Evolutionary conservation across 108 stramenopile genomes (phyloP).

Genomic region (Pelagomonas calceolata): DNA sequence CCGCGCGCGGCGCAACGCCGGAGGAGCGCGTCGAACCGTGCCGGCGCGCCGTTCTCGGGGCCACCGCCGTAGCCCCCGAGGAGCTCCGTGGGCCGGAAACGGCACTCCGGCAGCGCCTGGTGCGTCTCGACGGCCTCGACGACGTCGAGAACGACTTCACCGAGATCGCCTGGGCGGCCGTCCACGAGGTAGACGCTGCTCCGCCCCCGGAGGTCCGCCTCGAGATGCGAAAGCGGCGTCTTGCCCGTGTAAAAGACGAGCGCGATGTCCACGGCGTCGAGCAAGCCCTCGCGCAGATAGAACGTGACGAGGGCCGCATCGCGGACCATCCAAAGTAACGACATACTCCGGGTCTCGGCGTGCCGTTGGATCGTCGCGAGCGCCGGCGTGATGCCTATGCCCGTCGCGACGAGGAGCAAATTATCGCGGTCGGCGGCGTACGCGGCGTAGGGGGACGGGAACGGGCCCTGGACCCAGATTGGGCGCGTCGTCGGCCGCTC

Average conservation of each 20-base stretch:
- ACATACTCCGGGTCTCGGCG: slow-evolving; percentile 4
- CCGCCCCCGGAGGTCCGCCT: too few relatives aligned
- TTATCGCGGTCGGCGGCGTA: not conserved
- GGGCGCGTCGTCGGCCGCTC: slow-evolving; percentile 23
- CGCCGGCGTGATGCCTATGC: slow-evolving; percentile 17
- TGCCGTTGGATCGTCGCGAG: not conserved
- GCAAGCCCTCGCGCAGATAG: not conserved
- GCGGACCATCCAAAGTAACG: slow-evolving; percentile 5
- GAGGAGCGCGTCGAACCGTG: too few relatives aligned
- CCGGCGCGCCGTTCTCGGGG: too few relatives aligned
- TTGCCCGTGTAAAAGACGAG: slow-evolving; percentile 14
- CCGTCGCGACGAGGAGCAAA: slow-evolving; percentile 3
- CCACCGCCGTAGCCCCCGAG: too few relatives aligned
- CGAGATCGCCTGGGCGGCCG: too few relatives aligned
- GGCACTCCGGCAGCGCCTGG: too few relatives aligned
- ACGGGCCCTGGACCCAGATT: slow-evolving; percentile 25
- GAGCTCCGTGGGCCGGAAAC: too few relatives aligned
- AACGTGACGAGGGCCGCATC: slow-evolving; percentile 12
- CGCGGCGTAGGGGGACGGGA: slow-evolving; percentile 33
- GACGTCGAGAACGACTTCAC: too few relatives aligned
- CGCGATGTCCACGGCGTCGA: slow-evolving; percentile 11
- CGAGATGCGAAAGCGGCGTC: too few relatives aligned
- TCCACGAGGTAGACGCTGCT: too few relatives aligned
- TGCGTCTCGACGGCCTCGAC: too few relatives aligned
- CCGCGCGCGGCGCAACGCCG: too few relatives aligned